Base-by-base conservation (phyloP, 495 filamentous ascomycete species). In the Aspergillus sclerotiicarbonarius region DNA sequence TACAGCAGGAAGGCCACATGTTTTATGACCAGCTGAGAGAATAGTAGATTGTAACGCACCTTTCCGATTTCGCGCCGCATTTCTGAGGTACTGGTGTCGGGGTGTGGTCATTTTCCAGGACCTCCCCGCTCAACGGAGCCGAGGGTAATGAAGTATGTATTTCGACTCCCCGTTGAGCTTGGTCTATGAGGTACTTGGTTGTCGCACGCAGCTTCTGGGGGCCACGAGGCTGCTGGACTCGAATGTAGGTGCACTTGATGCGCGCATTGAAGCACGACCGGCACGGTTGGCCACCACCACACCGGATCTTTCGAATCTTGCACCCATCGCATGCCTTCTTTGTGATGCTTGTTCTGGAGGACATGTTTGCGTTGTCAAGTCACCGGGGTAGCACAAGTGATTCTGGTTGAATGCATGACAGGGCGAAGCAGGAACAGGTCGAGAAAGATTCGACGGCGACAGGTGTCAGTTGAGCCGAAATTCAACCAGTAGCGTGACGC, bases 191-290 rank as follows among this genome's bases (percentile, higher is more conserved):
- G 31, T 52, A 58, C 35, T 59, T 60, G n/a, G 66, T 69, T 41
- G 56, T 74, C 16, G 66, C 54, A 7, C 73, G 64, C 57, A 75
- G 46, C 15, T 55, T 67, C 51, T 71, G 62, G 5, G 73, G 75
- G 9, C 75, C 75, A 47, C 72, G 68, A 33, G 61, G 60, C 19
- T 64, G 58, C 19, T 66, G 72, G 3, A 55, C 56, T 16, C 71
- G 71, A 51, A 69, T 71, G 59, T 73, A 76, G 25, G 70, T 76
- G 61, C 74, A 78, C 4, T 68, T 62, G 50, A 76, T 68, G 20
- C 71, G 65, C 12, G 69, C 63, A 48, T 71, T 67, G 33, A 58
- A 35, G 54, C 75, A 77, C 6, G 66, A 53, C 57, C 25, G 54
- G 49, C 68, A 71, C 1, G 68, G 68, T n/a, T 64, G 56, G 33